A percentile compares a stretch with the other conserved stretches of the same genome.
Conservation (phyloP, 139 green algal species). For the Monoraphidium neglectum region DNA sequence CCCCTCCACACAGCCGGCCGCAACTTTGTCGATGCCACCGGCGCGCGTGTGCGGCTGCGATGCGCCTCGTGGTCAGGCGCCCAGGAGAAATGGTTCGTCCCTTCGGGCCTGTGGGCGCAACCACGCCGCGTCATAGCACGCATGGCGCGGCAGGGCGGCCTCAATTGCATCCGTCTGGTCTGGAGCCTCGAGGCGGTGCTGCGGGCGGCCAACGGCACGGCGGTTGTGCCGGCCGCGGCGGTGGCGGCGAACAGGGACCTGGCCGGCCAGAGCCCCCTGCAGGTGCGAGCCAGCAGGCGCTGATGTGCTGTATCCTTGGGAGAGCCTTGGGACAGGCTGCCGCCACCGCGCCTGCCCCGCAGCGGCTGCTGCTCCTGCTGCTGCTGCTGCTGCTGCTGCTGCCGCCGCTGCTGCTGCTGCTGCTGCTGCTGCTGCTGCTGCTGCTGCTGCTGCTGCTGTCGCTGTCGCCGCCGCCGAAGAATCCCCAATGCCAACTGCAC, state of each 20-base stretch:
- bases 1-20: constrained; percentile 11
- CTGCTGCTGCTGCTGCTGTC: too few species aligned
- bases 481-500: too few species aligned
- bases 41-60: constrained; percentile 1
- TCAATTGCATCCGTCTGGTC: constrained; percentile 33
- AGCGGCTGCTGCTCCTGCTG: too few species aligned
- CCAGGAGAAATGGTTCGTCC: constrained; percentile 23
- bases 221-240: background rate
- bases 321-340: too few species aligned
- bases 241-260: constrained; percentile 19
- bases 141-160: background rate
- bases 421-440: too few species aligned
- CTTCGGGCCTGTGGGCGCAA: constrained; percentile 18
- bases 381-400: too few species aligned
- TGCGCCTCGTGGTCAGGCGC: constrained; percentile 28
- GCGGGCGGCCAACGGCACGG: background rate
- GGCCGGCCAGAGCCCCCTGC: background rate
- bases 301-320: too few species aligned
- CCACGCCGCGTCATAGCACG: constrained; percentile 2
- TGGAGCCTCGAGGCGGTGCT: constrained; percentile 18
- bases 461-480: too few species aligned
- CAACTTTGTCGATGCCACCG: constrained; percentile 1
- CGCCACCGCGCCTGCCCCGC: too few species aligned
- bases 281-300: too few species aligned
- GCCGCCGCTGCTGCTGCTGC: too few species aligned